Percentiles rank a stretch among this genome's conserved stretches.
phyloP scores from a whole-genome alignment of 495 filamentous ascomycete species.

The Hyaloscypha variabilis region DNA sequence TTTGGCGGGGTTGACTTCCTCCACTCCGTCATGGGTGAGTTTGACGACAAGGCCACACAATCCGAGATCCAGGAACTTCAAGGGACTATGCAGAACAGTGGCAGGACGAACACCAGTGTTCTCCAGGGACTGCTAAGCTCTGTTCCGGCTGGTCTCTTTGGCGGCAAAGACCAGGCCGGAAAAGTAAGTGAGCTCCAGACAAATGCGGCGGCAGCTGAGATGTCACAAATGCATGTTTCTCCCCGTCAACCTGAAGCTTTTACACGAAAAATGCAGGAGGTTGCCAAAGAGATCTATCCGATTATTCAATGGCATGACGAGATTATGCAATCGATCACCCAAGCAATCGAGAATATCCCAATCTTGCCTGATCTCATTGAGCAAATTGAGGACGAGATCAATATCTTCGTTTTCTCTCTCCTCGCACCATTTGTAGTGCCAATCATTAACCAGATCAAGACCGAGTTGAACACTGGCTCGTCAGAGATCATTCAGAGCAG shows the following conservation, averaged over 20 bases:
- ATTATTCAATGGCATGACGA: slow-evolving; percentile 88
- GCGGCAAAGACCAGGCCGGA: slow-evolving; percentile 65
- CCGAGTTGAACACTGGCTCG: slow-evolving; percentile 81
- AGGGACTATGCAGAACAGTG: slow-evolving; percentile 65
- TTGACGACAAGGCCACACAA: slow-evolving; percentile 86
- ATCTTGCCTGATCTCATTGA: slow-evolving; percentile 33
- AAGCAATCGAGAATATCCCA: slow-evolving; percentile 53
- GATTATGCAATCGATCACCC: slow-evolving; percentile 74
- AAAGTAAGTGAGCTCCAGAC: slow-evolving; percentile 67
- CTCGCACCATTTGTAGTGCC: slow-evolving; percentile 85
- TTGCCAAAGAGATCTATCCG: slow-evolving; percentile 77
- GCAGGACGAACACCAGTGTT: slow-evolving; percentile 60
- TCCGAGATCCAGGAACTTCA: slow-evolving; percentile 84
- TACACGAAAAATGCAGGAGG: slow-evolving; percentile 64
- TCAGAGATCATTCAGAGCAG: slow-evolving; percentile 82
- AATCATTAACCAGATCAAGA: slow-evolving; percentile 81
- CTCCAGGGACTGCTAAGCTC: slow-evolving; percentile 76
- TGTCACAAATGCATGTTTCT: slow-evolving; percentile 64
- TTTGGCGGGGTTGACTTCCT: slow-evolving; percentile 96
- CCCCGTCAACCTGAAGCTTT: slow-evolving; percentile 78
- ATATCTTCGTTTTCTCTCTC: slow-evolving; percentile 82
- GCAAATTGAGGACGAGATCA: slow-evolving; percentile 78
- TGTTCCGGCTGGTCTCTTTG: slow-evolving; percentile 76
- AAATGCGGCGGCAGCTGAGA: slow-evolving; percentile 68
- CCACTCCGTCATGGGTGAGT: slow-evolving; percentile 86